Evolutionary conservation across 192 early-diverging fungal species (phyloP).

Genomic region (Entrophospora sp.): DNA sequence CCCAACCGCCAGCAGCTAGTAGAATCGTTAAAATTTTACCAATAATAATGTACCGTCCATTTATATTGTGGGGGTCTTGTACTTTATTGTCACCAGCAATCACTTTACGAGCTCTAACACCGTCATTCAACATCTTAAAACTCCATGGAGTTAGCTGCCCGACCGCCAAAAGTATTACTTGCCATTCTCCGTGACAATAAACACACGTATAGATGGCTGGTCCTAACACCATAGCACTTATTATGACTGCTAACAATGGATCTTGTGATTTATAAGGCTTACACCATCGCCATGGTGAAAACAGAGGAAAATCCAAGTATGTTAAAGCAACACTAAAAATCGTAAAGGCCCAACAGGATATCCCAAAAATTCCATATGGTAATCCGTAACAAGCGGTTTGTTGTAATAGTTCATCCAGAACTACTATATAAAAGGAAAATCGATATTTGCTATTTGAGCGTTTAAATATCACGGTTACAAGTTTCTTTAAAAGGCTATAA

Average conservation of each 20-base stretch:
- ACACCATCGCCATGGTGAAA: background rate
- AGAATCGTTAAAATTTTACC: background rate
- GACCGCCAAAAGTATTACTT: background rate
- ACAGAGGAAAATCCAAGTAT: background rate
- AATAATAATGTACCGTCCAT: background rate
- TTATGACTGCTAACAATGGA: background rate
- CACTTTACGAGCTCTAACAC: background rate
- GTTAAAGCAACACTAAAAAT: background rate
- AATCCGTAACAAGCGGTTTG: slow-evolving; percentile 15
- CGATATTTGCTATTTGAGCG: too few relatives aligned
- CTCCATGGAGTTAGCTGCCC: slow-evolving; percentile 14
- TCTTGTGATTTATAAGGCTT: background rate
- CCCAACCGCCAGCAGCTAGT: background rate
- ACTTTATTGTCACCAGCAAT: background rate
- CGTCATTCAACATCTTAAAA: slow-evolving; percentile 17
- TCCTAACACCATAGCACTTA: background rate
- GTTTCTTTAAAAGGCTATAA: too few relatives aligned
- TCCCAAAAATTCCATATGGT: slow-evolving; percentile 15
- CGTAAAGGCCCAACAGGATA: background rate
- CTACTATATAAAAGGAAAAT: too few relatives aligned
- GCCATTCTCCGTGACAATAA: background rate
- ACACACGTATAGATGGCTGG: slow-evolving; percentile 3
- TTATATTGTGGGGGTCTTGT: too few relatives aligned
- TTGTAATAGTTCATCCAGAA: background rate
- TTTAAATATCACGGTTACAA: too few relatives aligned